Evolutionary conservation across 2,329 filamentous ascomycete genomes (phyloP).

Genomic region (Tolypocladium endophyticum): DNA sequence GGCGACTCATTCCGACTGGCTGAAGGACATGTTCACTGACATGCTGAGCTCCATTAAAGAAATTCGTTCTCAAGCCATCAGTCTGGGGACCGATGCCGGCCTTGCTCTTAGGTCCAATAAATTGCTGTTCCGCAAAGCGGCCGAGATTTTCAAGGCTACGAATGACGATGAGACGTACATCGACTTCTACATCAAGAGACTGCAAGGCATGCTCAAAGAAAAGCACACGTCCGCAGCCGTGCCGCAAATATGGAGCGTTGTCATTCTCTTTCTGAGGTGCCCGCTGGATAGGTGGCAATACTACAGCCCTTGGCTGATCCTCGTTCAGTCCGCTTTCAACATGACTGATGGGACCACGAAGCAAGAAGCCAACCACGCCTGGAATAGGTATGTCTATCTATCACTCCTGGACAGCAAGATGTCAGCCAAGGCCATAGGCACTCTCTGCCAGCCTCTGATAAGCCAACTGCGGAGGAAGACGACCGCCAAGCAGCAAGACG

Average conservation of each 20-base stretch:
- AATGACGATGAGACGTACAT: conserved; percentile 51
- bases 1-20: conserved; percentile 64
- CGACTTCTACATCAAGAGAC: conserved; percentile 54
- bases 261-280: conserved; percentile 67
- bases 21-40: conserved; percentile 70
- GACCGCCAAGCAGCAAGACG: conserved; percentile 43
- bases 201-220: conserved; percentile 58
- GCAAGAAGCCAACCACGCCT: conserved; percentile 70
- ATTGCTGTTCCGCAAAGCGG: conserved; percentile 54
- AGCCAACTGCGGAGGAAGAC: conserved; percentile 59
- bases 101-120: conserved; percentile 59
- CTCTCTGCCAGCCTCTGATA: conserved; percentile 55
- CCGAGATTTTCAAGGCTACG: conserved; percentile 47
- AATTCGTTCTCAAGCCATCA: conserved; percentile 63
- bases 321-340: conserved; percentile 80
- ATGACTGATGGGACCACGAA: conserved; percentile 60
- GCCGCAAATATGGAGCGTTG: conserved; percentile 80
- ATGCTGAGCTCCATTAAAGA: conserved; percentile 73
- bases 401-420: conserved; percentile 55
- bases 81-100: conserved; percentile 61
- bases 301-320: conserved; percentile 61
- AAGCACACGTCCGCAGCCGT: conserved; percentile 46
- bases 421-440: conserved; percentile 20
- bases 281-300: conserved; percentile 60
- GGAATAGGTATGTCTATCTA: conserved; percentile 74